Percentiles rank a stretch among this genome's conserved stretches.
These are phyloP conservation scores for Chimonanthus salicifolius DNA, from an alignment of 164 flowering plant genomes.

Conservation along the genomic window DNA sequence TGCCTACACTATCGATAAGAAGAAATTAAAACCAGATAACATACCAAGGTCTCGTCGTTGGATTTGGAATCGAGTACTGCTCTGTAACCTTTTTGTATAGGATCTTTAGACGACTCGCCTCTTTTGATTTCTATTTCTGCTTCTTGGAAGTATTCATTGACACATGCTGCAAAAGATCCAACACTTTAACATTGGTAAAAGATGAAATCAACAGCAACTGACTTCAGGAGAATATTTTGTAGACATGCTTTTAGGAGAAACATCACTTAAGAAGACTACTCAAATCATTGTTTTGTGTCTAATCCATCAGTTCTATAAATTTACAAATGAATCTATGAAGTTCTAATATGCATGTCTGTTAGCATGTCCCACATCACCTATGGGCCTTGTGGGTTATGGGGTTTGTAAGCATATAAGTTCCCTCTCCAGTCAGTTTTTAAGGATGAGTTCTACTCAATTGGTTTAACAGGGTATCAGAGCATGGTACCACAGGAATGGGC, in stretches of 20 bases:
- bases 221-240: not conserved
- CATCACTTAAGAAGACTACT: not conserved
- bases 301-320: not conserved
- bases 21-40: not conserved
- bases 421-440: too few species aligned
- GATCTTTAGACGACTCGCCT: slow-evolving; percentile 46
- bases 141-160: slow-evolving; percentile 56
- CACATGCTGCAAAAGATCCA: slow-evolving; percentile 57
- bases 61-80: slow-evolving; percentile 88
- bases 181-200: not conserved
- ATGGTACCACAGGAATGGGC: too few species aligned
- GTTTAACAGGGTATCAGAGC: too few species aligned
- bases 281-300: not conserved
- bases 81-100: slow-evolving; percentile 62
- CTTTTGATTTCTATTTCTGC: slow-evolving; percentile 18
- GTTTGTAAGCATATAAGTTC: too few species aligned
- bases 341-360: too few species aligned
- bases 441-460: too few species aligned
- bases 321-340: too few species aligned
- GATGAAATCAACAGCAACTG: too few species aligned
- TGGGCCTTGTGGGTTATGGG: too few species aligned
- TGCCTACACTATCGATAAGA: not conserved
- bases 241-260: not conserved
- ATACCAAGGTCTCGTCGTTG: slow-evolving; percentile 68
- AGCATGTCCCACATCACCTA: too few species aligned